These are phyloP conservation scores for Diversispora eburnea DNA, from an alignment of 192 early-diverging fungal species.

Conservation along the genomic window DNA sequence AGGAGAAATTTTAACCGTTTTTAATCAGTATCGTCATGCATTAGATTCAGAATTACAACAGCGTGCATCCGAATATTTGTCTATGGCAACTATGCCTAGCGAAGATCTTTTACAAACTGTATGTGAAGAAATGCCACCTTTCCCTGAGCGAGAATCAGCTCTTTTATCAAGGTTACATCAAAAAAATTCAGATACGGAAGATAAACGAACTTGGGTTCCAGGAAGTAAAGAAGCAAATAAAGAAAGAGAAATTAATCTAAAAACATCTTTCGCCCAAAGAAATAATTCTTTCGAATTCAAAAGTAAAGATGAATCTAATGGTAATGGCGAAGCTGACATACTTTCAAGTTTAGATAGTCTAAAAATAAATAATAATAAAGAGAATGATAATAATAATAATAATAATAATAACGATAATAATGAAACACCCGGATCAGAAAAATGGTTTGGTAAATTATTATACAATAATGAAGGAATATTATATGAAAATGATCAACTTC, in stretches of 20 bases:
- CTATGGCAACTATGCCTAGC: conserved; percentile 75
- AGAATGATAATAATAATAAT: background rate
- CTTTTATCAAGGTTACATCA: conserved; percentile 79
- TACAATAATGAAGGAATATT: conserved; percentile 81
- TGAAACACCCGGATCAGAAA: conserved; percentile 50
- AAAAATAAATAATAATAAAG: background rate
- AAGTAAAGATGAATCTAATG: conserved; percentile 31
- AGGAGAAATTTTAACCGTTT: conserved; percentile 76
- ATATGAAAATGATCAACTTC: conserved; percentile 84
- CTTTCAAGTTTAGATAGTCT: background rate
- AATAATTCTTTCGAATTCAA: conserved; percentile 36
- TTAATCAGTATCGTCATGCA: conserved; percentile 82
- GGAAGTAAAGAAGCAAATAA: conserved; percentile 82
- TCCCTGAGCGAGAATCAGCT: conserved; percentile 90
- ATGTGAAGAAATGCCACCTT: conserved; percentile 99
- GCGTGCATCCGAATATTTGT: conserved; percentile 93
- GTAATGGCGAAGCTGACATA: conserved; percentile 26
- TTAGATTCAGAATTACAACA: conserved; percentile 97
- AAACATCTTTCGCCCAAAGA: conserved; percentile 31
- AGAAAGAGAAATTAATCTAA: conserved; percentile 44
- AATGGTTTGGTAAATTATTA: conserved; percentile 59
- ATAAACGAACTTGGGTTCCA: conserved; percentile 92
- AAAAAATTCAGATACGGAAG: conserved; percentile 87
- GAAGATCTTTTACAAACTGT: conserved; percentile 88
- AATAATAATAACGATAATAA: conserved; percentile 29